A percentile compares a stretch with the other conserved stretches of the same genome.
Evolutionary conservation across 805 yeast species (phyloP).

Genomic region (Spathaspora gorwiae): DNA sequence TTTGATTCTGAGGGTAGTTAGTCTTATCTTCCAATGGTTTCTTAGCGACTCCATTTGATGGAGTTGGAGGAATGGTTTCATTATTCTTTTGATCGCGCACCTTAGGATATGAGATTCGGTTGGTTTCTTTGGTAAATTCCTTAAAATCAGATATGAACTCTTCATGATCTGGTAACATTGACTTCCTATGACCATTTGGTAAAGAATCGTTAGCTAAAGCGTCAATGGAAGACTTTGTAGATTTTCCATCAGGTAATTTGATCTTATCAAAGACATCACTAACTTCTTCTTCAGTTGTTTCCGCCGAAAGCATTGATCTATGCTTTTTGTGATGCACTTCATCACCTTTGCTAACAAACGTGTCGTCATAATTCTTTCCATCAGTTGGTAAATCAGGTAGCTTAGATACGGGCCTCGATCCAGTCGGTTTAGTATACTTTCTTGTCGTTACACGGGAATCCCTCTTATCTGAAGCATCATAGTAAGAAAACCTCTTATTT

Average conservation of each 20-base stretch:
- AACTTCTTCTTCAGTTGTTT: conserved; percentile 14
- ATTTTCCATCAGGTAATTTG: conserved; percentile 41
- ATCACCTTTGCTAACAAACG: conserved; percentile 37
- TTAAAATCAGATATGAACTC: conserved; percentile 30
- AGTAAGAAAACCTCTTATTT: conserved; percentile 36
- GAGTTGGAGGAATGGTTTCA: conserved; percentile 16
- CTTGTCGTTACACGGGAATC: conserved; percentile 20
- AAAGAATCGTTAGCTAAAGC: conserved; percentile 5
- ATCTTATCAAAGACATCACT: conserved; percentile 41
- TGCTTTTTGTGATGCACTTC: conserved; percentile 14
- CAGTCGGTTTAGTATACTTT: conserved; percentile 7
- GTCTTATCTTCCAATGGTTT: conserved; percentile 35
- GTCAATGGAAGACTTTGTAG: conserved; percentile 7
- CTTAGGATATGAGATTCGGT: conserved; percentile 17
- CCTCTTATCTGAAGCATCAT: conserved; percentile 25
- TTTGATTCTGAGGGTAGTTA: conserved; percentile 20
- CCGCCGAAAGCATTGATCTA: conserved; percentile 8
- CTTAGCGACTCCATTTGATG: conserved; percentile 31
- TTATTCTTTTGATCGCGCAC: conserved; percentile 12
- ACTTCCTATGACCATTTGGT: conserved; percentile 10
- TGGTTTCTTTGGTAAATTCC: conserved; percentile 3
- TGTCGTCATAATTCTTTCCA: conserved; percentile 25
- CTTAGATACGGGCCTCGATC: conserved; percentile 22
- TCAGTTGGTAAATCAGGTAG: conserved; percentile 26
- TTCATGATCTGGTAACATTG: conserved; percentile 31